phyloP scores from a whole-genome alignment of 306 rosid genomes.

The Ormosia emarginata region DNA sequence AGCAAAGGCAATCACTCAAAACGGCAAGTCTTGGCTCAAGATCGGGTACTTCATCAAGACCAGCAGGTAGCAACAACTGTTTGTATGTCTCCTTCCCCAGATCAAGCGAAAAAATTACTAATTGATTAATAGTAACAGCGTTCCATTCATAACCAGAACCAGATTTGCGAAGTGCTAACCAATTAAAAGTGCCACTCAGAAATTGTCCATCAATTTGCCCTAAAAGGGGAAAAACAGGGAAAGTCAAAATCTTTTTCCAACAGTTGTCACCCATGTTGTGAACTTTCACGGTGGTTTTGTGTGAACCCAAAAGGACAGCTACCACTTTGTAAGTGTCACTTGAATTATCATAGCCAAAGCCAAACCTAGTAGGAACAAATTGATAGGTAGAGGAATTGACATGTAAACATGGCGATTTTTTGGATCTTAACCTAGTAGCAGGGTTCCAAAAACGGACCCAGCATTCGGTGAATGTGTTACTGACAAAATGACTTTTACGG shows the following conservation, averaged over 20 bases:
- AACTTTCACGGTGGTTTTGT: neutral
- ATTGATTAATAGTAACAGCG: neutral
- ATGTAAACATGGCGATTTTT: neutral
- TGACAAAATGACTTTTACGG: too few relatives aligned
- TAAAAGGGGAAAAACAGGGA: neutral
- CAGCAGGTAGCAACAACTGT: neutral
- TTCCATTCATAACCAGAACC: neutral
- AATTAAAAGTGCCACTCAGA: neutral
- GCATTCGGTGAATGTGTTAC: too few relatives aligned
- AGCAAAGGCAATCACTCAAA: neutral
- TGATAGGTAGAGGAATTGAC: too few relatives aligned
- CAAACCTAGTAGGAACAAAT: neutral
- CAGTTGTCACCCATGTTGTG: neutral
- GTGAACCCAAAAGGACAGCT: neutral
- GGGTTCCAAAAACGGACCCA: too few relatives aligned
- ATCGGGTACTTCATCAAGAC: too few relatives aligned
- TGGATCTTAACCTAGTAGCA: neutral
- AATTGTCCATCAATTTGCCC: neutral
- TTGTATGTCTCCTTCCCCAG: neutral
- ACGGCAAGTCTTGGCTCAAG: neutral
- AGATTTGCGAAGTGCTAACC: neutral
- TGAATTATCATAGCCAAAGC: neutral
- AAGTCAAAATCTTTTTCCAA: neutral
- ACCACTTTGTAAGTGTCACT: neutral
- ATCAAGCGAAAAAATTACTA: neutral